Conservation (phyloP, 2,329 filamentous ascomycete genomes). For the Claviceps cyperi region DNA sequence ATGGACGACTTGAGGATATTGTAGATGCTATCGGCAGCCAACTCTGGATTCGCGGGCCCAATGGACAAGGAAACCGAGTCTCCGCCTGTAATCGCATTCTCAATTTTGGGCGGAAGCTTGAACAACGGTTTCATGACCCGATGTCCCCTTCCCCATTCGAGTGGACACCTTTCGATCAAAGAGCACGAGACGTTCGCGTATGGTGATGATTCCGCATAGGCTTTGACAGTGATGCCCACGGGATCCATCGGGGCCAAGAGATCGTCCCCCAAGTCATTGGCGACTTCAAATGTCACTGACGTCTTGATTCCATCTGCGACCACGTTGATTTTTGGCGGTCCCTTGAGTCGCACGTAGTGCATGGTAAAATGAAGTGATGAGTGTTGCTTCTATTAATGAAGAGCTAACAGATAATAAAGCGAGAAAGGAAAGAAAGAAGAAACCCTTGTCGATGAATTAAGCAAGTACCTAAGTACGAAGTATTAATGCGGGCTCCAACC, state of each 20-base stretch:
- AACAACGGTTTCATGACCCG: constrained; percentile 24
- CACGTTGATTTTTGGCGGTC: constrained; percentile 26
- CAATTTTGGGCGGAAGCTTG: constrained; percentile 14
- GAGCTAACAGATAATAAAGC: background rate
- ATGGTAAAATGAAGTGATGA: constrained; percentile 20
- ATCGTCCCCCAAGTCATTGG: constrained; percentile 42
- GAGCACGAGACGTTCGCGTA: constrained; percentile 12
- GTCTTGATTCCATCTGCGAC: constrained; percentile 15
- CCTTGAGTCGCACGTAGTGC: constrained; percentile 43
- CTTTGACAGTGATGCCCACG: constrained; percentile 26
- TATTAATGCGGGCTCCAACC: background rate
- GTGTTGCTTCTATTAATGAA: background rate
- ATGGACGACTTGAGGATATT: constrained; percentile 13
- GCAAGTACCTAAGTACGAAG: background rate
- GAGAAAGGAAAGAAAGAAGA: background rate
- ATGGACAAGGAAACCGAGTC: constrained; percentile 16
- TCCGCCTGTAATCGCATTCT: constrained; percentile 13
- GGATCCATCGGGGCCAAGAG: constrained; percentile 32
- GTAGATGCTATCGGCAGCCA: constrained; percentile 14
- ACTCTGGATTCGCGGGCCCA: constrained; percentile 10
- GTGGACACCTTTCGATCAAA: constrained; percentile 13
- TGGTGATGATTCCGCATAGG: constrained; percentile 11
- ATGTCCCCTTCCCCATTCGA: constrained; percentile 22
- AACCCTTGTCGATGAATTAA: background rate
- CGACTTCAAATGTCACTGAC: constrained; percentile 37